Conservation (phyloP, 164 flowering plant species). For the Pachysandra terminalis region DNA sequence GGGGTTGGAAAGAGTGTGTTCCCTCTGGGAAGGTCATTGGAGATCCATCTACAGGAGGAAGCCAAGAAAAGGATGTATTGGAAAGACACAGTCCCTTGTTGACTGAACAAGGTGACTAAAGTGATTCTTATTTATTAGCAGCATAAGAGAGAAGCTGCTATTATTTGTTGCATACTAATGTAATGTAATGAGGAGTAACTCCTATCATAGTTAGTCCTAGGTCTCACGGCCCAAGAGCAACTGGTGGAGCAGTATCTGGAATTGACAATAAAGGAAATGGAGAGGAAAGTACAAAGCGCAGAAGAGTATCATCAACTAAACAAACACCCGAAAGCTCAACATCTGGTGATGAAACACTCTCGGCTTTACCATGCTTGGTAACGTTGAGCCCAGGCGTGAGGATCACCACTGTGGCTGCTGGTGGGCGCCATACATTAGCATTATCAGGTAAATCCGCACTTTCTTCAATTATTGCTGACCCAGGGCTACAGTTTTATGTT, state of each 20-base stretch:
- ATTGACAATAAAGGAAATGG: constrained; percentile 48
- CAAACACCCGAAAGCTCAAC: constrained; percentile 69
- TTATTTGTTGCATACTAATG: constrained; percentile 15
- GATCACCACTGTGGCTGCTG: constrained; percentile 82
- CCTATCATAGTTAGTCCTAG: constrained; percentile 61
- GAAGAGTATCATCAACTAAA: constrained; percentile 69
- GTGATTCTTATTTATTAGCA: neutral
- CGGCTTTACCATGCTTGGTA: constrained; percentile 88
- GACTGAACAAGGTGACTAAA: constrained; percentile 67
- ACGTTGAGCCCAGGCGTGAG: constrained; percentile 77
- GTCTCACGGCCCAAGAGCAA: constrained; percentile 51
- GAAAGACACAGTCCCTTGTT: constrained; percentile 46
- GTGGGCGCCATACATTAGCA: constrained; percentile 93
- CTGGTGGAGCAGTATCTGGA: constrained; percentile 40
- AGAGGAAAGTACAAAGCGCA: constrained; percentile 68
- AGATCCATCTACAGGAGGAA: constrained; percentile 39
- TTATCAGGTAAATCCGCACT: constrained; percentile 63
- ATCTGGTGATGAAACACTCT: constrained; percentile 63
- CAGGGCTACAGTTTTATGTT: constrained; percentile 2
- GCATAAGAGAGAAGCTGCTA: neutral
- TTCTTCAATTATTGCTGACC: neutral
- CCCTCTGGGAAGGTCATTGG: constrained; percentile 73
- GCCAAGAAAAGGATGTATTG: constrained; percentile 42
- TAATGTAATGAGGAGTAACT: constrained; percentile 23
- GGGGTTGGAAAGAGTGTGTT: no score